These are phyloP conservation scores for Penicillium olsonii DNA, from an alignment of 2,329 filamentous ascomycete genomes.

Conservation along the genomic window DNA sequence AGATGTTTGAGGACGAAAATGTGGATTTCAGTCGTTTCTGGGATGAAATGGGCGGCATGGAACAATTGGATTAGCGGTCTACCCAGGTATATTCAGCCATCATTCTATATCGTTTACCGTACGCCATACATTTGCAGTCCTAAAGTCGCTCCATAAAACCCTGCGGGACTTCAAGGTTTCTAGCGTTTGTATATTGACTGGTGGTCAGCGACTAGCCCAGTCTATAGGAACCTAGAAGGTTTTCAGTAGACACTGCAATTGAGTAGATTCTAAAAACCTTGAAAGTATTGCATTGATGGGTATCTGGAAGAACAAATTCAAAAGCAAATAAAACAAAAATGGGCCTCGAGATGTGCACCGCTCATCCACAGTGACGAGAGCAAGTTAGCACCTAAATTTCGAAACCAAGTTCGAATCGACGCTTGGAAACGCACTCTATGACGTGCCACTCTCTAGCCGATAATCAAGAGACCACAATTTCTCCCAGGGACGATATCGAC, in stretches of 20 bases:
- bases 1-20: slow-evolving; percentile 71
- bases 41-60: slow-evolving; percentile 66
- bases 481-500: slow-evolving; percentile 41
- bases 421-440: slow-evolving; percentile 8
- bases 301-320: slow-evolving; percentile 18
- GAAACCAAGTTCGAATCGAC: slow-evolving; percentile 2
- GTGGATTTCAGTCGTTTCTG: slow-evolving; percentile 84
- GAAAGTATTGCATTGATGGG: slow-evolving; percentile 21
- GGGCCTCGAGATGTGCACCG: not conserved
- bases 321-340: not conserved
- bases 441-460: slow-evolving; percentile 33
- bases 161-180: too few relatives aligned
- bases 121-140: too few relatives aligned
- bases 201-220: not conserved
- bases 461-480: slow-evolving; percentile 48
- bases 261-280: not conserved
- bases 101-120: too few relatives aligned
- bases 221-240: not conserved
- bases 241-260: not conserved
- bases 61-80: slow-evolving; percentile 18
- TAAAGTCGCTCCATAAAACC: too few relatives aligned
- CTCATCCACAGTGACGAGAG: not conserved
- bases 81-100: too few relatives aligned
- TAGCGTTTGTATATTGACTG: too few relatives aligned
- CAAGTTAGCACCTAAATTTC: not conserved